Conservation (phyloP, 441 rosid species). For the Raphanus hybrid region DNA sequence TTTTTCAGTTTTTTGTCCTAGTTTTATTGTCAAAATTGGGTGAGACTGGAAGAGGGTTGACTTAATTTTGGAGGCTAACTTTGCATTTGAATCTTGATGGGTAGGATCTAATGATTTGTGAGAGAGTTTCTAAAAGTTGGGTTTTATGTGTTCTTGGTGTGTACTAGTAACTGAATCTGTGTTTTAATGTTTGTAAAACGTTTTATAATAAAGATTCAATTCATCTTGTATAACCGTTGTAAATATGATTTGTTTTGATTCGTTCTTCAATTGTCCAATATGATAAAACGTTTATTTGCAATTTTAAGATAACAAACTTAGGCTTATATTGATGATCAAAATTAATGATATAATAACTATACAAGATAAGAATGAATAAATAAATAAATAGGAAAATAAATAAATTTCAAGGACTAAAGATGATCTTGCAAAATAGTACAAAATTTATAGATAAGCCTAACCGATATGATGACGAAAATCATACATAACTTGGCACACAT, state of each 20-base stretch:
- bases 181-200: neutral
- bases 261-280: neutral
- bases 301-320: neutral
- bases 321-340: neutral
- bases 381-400: no score
- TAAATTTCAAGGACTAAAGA: no score
- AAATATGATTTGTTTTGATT: neutral
- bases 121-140: neutral
- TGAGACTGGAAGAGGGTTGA: no score
- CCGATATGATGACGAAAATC: conserved; percentile 15
- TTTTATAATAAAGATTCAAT: neutral
- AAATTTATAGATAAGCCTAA: neutral
- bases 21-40: neutral
- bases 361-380: neutral
- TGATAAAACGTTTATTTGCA: neutral
- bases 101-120: neutral
- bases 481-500: conserved; percentile 40
- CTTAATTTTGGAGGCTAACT: neutral
- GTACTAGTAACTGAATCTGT: neutral
- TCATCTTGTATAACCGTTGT: neutral
- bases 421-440: neutral
- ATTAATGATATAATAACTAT: no score
- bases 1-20: neutral
- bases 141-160: neutral
- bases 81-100: neutral